Conservation (phyloP, 345 rosid genomes). For the Noccaea bulbosa region DNA sequence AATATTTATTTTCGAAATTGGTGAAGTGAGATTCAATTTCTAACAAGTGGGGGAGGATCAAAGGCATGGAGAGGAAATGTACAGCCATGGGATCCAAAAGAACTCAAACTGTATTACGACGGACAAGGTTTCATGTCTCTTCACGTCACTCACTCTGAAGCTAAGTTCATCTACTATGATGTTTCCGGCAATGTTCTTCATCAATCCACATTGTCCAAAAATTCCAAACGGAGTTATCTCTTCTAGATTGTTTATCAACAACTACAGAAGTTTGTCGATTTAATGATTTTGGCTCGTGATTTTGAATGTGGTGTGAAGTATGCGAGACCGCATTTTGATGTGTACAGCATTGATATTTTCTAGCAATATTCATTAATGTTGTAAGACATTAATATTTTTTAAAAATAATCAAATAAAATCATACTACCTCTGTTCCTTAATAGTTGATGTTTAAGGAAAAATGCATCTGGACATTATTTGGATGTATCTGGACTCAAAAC, state of each 20-base stretch:
- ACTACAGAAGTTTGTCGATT: too few species aligned
- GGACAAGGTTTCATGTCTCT: slow-evolving; percentile 85
- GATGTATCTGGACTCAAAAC: too few species aligned
- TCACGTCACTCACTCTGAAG: slow-evolving; percentile 43
- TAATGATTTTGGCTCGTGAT: too few species aligned
- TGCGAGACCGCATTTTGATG: too few species aligned
- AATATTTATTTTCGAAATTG: neutral
- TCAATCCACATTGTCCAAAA: slow-evolving; percentile 46
- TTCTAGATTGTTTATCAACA: neutral
- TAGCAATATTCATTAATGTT: too few species aligned
- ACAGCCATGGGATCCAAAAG: slow-evolving; percentile 53
- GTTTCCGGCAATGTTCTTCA: slow-evolving; percentile 61
- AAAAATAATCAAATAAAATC: too few species aligned
- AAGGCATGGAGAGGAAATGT: slow-evolving; percentile 77
- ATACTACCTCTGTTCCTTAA: too few species aligned
- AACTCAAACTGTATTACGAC: slow-evolving; percentile 64
- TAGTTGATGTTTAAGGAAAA: too few species aligned
- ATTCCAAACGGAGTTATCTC: neutral
- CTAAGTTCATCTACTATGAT: slow-evolving; percentile 51
- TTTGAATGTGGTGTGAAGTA: too few species aligned
- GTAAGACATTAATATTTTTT: too few species aligned
- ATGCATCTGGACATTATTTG: too few species aligned
- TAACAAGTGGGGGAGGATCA: slow-evolving; percentile 87
- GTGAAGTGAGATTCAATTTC: slow-evolving; percentile 56
- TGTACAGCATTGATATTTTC: too few species aligned